Evolutionary conservation across 2,329 filamentous ascomycete genomes (phyloP), one percentile per base, ranked within the genome.

Genomic region (Exophiala oligosperma): DNA sequence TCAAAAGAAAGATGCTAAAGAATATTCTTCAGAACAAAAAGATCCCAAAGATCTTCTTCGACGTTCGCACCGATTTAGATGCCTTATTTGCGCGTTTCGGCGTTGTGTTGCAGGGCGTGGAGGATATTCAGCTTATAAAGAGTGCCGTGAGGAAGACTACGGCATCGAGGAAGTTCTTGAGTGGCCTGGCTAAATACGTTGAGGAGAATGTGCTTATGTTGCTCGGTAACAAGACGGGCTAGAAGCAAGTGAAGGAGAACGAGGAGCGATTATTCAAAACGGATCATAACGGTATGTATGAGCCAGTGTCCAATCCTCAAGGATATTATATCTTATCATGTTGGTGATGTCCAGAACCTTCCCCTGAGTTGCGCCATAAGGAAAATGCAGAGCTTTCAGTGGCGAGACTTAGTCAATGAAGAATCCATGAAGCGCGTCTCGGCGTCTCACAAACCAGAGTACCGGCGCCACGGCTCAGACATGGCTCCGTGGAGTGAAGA

Each of bases 81-180:
- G 80, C 81, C 0, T 67, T 84, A 0, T 81, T 72, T 64, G 62
- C 41, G 48, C 76, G 74, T 29, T 83, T 69, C 62, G 29, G 64
- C 0, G 71, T 84, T 60, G 38, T 52, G 0, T 63, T 84, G 0
- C 55, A 62, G 0, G 74, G 78, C 0, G 65, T 83, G 11, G 60
- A 76, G 2, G 80, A 85, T 63, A 50, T 84, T 1, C 81, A 85
- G 66, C 71, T 84, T 0, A 79, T 84, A 74, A 80, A 84, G 66
- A 77, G 47, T 4, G 80, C 75, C 1, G 66, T 67, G 2, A 65
- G 74, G 23, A 49, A 23, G 17, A 38, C 38, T 11, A 55, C 14
- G 64, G 54, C 49, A 32, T 75, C 4, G 23, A 63, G 56, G 38
- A 50, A 50, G 35, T 50, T 54, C n/a, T 49, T 59, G 44, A 55